Percentiles rank a stretch among this genome's conserved stretches.
Conservation (phyloP, 1,284 basidiomycete species). For the Leccinum solheimii region DNA sequence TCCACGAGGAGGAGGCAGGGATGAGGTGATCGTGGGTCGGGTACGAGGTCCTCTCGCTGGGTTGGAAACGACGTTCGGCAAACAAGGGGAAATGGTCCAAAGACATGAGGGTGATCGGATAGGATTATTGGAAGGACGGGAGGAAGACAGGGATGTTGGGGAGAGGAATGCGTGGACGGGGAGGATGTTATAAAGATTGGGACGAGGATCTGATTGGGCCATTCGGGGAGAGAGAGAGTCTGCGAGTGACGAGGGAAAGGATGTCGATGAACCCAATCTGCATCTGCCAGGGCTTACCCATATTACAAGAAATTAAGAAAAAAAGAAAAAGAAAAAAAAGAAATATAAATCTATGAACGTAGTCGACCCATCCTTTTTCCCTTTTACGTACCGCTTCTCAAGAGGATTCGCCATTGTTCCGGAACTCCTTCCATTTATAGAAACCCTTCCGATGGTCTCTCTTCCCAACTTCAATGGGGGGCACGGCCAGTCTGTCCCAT, state of each 20-base stretch:
- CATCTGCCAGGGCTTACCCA: neutral
- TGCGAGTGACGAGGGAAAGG: neutral
- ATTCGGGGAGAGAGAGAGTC: conserved; percentile 7
- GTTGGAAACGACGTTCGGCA: conserved; percentile 35
- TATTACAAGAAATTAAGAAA: neutral
- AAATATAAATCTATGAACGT: neutral
- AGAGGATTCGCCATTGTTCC: conserved; percentile 18
- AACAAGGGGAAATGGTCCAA: conserved; percentile 37
- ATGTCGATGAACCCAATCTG: conserved; percentile 31
- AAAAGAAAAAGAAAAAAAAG: neutral
- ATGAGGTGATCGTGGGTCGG: conserved; percentile 26
- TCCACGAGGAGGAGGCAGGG: conserved; percentile 26
- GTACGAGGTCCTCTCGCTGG: conserved; percentile 28
- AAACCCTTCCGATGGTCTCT: conserved; percentile 5
- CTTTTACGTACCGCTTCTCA: conserved; percentile 26
- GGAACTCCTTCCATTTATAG: conserved; percentile 12
- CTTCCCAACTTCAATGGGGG: neutral
- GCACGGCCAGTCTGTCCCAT: neutral
- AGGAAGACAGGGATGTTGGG: neutral
- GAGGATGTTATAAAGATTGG: conserved; percentile 29
- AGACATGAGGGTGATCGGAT: conserved; percentile 29
- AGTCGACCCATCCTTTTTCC: conserved; percentile 4
- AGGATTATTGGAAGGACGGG: neutral
- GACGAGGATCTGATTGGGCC: conserved; percentile 25
- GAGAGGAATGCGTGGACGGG: conserved; percentile 10